Base-by-base conservation (phyloP, 192 early-diverging fungal genomes). In the Backusella luteola region DNA sequence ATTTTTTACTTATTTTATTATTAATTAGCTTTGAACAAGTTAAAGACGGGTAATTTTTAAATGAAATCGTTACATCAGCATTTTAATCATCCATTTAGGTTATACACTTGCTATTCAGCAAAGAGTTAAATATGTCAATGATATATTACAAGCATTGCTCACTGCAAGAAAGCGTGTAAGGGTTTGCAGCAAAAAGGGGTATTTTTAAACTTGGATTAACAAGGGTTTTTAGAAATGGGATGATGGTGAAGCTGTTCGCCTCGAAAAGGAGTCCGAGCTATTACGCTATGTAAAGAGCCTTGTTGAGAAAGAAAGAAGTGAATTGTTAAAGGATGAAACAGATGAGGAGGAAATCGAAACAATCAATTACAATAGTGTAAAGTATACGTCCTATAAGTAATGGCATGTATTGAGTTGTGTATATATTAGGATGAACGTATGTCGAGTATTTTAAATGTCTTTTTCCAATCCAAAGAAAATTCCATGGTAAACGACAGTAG, bases 201-300 rank as follows among this genome's bases (percentile, higher is more conserved):
- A 32, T 32, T 32, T 70, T 41, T 36, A 12, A 38, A 36, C 34
- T 29, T 36, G 1, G 14, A 46, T 41, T 34, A 71, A 34, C 21
- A 21, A 21, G 7, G 12, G 29, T 34, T 44, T 32, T 12, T 75
- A 85, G 74, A 89, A 86, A 66, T 96, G 93, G 92, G 90, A 94
- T 53, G 72, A 87, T 35, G 79, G 84, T 23, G 92, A 95, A 59
- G 69, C 53, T 8, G 72, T 84, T 63, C 85, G 88, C 15, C 81
- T 90, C 0, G 76, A 91, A 66, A 67, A 83, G 17, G 87, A 91
- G 26, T 84, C 85, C 4, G 91, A 94, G 11, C 74, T 91, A 59
- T 82, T 89, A 26, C 77, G 84, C 49, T 96, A 94, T 80, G 76
- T 96, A 4, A 85, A 82, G 34, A 73, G 75, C 7, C 81, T 96